These are phyloP conservation scores for Penicillium frequentans DNA, from an alignment of 2,329 filamentous ascomycete genomes.

Conservation along the genomic window DNA sequence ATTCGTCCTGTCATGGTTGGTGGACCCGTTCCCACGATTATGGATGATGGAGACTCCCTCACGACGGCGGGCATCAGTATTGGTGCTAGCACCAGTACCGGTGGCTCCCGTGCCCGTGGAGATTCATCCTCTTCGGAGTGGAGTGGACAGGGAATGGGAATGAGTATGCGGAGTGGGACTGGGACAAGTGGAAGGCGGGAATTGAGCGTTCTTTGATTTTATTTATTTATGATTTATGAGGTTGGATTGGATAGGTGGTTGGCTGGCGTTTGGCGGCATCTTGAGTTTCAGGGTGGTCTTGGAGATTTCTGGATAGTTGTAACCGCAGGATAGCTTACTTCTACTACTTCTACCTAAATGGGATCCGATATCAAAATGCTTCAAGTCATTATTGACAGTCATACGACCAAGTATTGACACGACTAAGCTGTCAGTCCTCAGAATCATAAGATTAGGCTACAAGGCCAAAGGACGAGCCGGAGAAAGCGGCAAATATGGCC, in stretches of 20 bases:
- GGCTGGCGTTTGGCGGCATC: not conserved
- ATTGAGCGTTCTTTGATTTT: slow-evolving; percentile 29
- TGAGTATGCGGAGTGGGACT: slow-evolving; percentile 22
- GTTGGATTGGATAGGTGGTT: not conserved
- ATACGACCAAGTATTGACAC: too few relatives aligned
- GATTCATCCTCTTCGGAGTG: slow-evolving; percentile 27
- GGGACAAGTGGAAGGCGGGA: slow-evolving; percentile 25
- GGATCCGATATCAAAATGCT: too few relatives aligned
- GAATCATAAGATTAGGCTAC: too few relatives aligned
- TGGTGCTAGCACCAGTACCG: slow-evolving; percentile 24
- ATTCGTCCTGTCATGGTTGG: slow-evolving; percentile 37
- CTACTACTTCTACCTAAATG: too few relatives aligned
- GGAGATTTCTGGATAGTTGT: not conserved
- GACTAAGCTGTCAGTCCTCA: too few relatives aligned
- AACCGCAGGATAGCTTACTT: too few relatives aligned
- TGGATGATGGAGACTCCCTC: slow-evolving; percentile 27
- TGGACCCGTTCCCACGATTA: slow-evolving; percentile 16
- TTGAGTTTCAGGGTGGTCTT: not conserved
- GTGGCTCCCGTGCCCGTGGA: slow-evolving; percentile 18
- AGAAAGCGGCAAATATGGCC: too few relatives aligned
- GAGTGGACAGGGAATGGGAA: slow-evolving; percentile 18
- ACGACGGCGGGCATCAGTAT: slow-evolving; percentile 24
- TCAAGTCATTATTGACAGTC: too few relatives aligned
- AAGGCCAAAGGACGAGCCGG: too few relatives aligned
- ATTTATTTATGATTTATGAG: slow-evolving; percentile 3